Evolutionary conservation across 2,329 filamentous ascomycete genomes (phyloP).

Genomic region (Periconia digitata): DNA sequence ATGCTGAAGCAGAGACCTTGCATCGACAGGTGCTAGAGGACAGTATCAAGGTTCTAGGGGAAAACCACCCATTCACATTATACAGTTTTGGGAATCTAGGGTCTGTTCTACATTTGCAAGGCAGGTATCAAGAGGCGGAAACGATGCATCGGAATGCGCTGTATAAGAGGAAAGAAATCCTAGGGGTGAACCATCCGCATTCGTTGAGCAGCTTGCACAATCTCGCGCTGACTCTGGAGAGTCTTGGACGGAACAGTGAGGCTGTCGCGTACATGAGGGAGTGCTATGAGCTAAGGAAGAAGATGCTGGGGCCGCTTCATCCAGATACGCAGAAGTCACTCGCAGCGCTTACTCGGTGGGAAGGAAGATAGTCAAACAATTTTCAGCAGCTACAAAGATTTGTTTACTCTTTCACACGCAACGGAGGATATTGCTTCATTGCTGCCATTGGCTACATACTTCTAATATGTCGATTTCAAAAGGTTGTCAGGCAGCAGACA

Average conservation of each 20-base stretch:
- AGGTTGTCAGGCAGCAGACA: too few relatives aligned
- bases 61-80: constrained; percentile 4
- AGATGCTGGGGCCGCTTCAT: neutral
- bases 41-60: constrained; percentile 3
- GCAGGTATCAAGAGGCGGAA: constrained; percentile 6
- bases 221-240: neutral
- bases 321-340: neutral
- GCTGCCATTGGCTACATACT: too few relatives aligned
- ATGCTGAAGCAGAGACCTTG: constrained; percentile 2
- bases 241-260: neutral
- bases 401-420: too few relatives aligned
- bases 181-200: constrained; percentile 3
- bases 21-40: neutral
- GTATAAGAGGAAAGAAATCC: neutral
- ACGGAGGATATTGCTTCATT: too few relatives aligned
- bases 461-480: too few relatives aligned
- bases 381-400: too few relatives aligned
- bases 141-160: constrained; percentile 1
- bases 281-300: neutral
- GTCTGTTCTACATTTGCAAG: neutral
- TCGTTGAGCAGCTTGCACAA: constrained; percentile 6
- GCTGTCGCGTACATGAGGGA: neutral
- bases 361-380: neutral
- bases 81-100: constrained; percentile 5
- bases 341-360: neutral